Percentiles rank a stretch among this genome's conserved stretches.
Evolutionary conservation across 257 asterid species (phyloP).

Genomic region (Linaria vulgaris): DNA sequence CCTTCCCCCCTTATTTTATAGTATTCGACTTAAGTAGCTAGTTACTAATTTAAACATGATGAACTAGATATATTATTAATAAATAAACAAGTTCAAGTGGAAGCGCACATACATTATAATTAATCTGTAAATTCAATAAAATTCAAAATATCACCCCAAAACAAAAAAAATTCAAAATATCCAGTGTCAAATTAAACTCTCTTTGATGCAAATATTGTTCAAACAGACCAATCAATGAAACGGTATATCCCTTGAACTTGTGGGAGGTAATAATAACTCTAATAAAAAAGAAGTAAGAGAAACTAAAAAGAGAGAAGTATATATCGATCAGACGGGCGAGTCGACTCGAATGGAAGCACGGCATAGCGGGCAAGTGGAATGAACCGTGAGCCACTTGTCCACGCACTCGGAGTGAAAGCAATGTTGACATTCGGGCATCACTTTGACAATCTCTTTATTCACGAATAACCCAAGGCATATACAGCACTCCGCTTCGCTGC

Average conservation of each 20-base stretch:
- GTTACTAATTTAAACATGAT: no score
- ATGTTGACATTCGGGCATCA: slow-evolving; percentile 52
- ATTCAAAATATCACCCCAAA: no score
- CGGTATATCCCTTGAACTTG: slow-evolving; percentile 19
- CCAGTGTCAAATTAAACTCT: no score
- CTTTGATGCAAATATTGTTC: slow-evolving; percentile 12
- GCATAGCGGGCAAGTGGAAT: slow-evolving; percentile 79
- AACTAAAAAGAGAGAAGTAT: background rate
- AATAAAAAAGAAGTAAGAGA: background rate
- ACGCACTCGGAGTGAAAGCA: slow-evolving; percentile 65
- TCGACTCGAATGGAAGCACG: slow-evolving; percentile 59
- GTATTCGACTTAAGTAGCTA: no score
- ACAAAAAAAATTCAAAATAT: no score
- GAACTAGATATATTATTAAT: no score
- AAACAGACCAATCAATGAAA: background rate
- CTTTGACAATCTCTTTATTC: slow-evolving; percentile 51
- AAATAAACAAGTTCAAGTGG: no score
- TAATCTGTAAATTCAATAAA: background rate
- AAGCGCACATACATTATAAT: no score
- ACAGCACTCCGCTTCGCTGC: slow-evolving; percentile 53
- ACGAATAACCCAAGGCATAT: slow-evolving; percentile 51
- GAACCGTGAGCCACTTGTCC: slow-evolving; percentile 68
- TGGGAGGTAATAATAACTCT: slow-evolving; percentile 18
- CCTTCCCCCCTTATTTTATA: no score
- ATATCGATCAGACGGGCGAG: slow-evolving; percentile 47